Percentiles rank a stretch among this genome's conserved stretches.
Conservation (phyloP, 768 basidiomycete species). For the Phlebiopsis gigantea region DNA sequence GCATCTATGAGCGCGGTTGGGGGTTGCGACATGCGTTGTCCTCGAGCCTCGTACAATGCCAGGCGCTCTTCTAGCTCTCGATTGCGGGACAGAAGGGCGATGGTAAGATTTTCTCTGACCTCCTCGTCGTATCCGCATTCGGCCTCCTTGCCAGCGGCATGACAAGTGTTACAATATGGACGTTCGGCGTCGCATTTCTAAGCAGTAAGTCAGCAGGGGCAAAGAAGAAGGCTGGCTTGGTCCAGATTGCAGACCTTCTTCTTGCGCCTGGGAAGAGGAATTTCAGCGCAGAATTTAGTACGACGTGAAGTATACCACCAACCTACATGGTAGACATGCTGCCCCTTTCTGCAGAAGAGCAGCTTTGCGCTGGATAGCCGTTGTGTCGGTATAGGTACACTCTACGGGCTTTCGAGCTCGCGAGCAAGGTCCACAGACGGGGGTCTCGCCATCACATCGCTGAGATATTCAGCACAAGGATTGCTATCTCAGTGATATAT, state of each 20-base stretch:
- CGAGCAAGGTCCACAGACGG: conserved; percentile 22
- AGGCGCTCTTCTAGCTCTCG: conserved; percentile 19
- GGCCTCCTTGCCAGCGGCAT: conserved; percentile 19
- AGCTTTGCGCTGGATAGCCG: conserved; percentile 14
- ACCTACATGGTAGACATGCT: conserved; percentile 23
- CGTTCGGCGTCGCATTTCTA: conserved; percentile 25
- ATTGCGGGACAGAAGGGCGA: conserved; percentile 15
- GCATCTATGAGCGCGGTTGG: background rate
- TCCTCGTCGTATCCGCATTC: conserved; percentile 23
- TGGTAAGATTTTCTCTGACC: conserved; percentile 14
- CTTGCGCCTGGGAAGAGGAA: conserved; percentile 15
- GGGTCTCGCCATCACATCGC: conserved; percentile 21
- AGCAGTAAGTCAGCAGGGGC: background rate
- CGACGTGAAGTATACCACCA: background rate
- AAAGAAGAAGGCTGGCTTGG: background rate
- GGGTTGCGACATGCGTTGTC: background rate
- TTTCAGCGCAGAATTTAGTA: background rate
- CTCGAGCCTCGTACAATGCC: conserved; percentile 14
- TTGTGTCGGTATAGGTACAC: conserved; percentile 14
- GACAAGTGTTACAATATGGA: conserved; percentile 21
- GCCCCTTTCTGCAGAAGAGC: conserved; percentile 23
- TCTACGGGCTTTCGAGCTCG: conserved; percentile 20
- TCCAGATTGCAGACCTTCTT: conserved; percentile 18
- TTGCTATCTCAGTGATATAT: background rate
- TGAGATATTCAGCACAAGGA: conserved; percentile 2